Percentiles rank a stretch among this genome's conserved stretches.
Evolutionary conservation across 169 alveolate species (phyloP).

Genomic region (Cryptosporidium tyzzeri): DNA sequence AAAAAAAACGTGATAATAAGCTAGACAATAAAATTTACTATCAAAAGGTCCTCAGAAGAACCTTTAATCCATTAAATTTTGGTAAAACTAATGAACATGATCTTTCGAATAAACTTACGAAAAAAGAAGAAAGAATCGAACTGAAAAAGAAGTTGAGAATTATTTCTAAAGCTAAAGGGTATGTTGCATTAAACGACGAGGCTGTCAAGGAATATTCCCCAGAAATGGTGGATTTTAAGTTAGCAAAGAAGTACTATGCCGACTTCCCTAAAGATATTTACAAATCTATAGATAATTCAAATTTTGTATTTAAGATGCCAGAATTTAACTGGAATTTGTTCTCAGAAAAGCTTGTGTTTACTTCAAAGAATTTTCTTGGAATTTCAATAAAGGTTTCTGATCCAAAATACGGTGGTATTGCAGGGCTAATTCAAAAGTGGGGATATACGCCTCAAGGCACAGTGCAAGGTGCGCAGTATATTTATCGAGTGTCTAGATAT

Average conservation of each 20-base stretch:
- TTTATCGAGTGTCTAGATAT: slow-evolving; percentile 68
- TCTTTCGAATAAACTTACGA: neutral
- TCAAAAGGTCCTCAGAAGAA: slow-evolving; percentile 12
- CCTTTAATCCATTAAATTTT: slow-evolving; percentile 14
- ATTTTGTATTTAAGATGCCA: slow-evolving; percentile 38
- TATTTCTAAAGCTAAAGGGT: slow-evolving; percentile 72
- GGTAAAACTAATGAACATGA: neutral
- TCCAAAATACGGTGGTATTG: slow-evolving; percentile 46
- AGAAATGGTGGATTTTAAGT: slow-evolving; percentile 36
- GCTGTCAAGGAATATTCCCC: slow-evolving; percentile 32
- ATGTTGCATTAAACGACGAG: slow-evolving; percentile 41
- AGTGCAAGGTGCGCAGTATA: slow-evolving; percentile 72
- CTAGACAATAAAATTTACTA: neutral
- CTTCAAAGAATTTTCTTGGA: slow-evolving; percentile 41
- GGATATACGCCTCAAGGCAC: slow-evolving; percentile 71
- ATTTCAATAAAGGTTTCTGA: slow-evolving; percentile 43
- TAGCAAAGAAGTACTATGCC: slow-evolving; percentile 56
- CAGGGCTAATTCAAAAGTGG: slow-evolving; percentile 58
- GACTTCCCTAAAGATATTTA: slow-evolving; percentile 26
- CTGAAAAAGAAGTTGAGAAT: slow-evolving; percentile 48
- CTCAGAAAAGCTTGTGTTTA: slow-evolving; percentile 1
- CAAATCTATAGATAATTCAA: neutral
- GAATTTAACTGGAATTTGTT: slow-evolving; percentile 48
- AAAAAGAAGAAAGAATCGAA: slow-evolving; percentile 41
- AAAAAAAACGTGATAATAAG: slow-evolving; percentile 5